A percentile compares a stretch with the other conserved stretches of the same genome.
Conservation (phyloP, 129 eudicot genomes). For the Kitagawia praeruptora region DNA sequence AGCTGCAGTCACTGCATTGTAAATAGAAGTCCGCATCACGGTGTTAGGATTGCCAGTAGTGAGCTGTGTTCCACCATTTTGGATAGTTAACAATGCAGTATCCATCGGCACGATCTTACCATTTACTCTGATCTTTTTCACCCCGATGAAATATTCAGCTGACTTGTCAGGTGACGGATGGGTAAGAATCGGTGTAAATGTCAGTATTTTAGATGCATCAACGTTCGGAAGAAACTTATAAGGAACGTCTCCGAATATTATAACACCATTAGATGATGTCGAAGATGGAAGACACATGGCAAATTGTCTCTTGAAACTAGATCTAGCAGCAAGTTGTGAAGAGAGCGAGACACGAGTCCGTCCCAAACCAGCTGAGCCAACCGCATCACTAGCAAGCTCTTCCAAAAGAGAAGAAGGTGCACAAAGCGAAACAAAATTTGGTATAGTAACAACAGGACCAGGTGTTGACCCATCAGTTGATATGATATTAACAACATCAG, state of each 20-base stretch:
- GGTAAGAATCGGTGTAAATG: conserved; percentile 27
- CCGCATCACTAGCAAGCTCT: not conserved
- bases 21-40: conserved; percentile 26
- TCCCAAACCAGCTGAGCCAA: conserved; percentile 14
- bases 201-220: conserved; percentile 15
- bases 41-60: conserved; percentile 36
- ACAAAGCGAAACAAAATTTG: not conserved
- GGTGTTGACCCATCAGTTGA: conserved; percentile 13
- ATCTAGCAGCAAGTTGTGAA: not conserved
- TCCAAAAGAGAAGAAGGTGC: not conserved
- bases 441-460: not conserved
- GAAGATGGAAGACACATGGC: conserved; percentile 7
- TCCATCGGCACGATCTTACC: conserved; percentile 14
- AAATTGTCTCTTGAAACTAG: conserved; percentile 7
- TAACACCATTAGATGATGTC: conserved; percentile 15
- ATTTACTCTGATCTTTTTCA: conserved; percentile 15
- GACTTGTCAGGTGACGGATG: not conserved
- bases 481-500: not conserved
- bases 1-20: conserved; percentile 16
- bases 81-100: conserved; percentile 28
- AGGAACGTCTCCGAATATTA: conserved; percentile 27
- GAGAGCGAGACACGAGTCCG: conserved; percentile 3
- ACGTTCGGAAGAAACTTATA: conserved; percentile 16
- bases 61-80: conserved; percentile 36
- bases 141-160: conserved; percentile 24